Conservation (phyloP, 1,284 basidiomycete species). For the Tilletia setariae region DNA sequence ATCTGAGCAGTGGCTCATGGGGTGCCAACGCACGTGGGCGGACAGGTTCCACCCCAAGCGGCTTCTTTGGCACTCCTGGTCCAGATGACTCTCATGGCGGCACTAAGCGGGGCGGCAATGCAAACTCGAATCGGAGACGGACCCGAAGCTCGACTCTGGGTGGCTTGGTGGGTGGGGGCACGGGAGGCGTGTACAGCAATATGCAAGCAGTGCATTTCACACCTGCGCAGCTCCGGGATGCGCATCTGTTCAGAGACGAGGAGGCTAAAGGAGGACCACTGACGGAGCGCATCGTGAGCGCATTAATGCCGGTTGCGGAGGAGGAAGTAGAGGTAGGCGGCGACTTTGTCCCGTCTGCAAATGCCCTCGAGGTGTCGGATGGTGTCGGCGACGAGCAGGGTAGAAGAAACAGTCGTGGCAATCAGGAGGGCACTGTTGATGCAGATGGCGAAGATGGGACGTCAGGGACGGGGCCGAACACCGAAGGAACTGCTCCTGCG, state of each 20-base stretch:
- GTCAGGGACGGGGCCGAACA: neutral
- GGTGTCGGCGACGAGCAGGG: neutral
- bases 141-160: slow-evolving; percentile 7
- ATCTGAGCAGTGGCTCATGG: slow-evolving; percentile 8
- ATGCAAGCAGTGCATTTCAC: slow-evolving; percentile 29
- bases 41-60: slow-evolving; percentile 9
- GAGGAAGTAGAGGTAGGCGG: neutral
- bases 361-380: neutral
- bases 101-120: neutral
- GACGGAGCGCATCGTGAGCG: slow-evolving; percentile 40
- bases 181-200: slow-evolving; percentile 15
- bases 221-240: slow-evolving; percentile 35
- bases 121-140: neutral
- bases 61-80: slow-evolving; percentile 1
- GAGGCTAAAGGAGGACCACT: slow-evolving; percentile 45
- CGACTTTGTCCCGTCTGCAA: neutral
- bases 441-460: neutral
- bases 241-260: slow-evolving; percentile 36
- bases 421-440: neutral
- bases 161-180: slow-evolving; percentile 1
- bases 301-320: slow-evolving; percentile 29
- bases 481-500: neutral
- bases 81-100: neutral
- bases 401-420: neutral
- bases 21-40: neutral